Evolutionary conservation across 306 rosid species (phyloP).

Genomic region (Mucuna pruriens): DNA sequence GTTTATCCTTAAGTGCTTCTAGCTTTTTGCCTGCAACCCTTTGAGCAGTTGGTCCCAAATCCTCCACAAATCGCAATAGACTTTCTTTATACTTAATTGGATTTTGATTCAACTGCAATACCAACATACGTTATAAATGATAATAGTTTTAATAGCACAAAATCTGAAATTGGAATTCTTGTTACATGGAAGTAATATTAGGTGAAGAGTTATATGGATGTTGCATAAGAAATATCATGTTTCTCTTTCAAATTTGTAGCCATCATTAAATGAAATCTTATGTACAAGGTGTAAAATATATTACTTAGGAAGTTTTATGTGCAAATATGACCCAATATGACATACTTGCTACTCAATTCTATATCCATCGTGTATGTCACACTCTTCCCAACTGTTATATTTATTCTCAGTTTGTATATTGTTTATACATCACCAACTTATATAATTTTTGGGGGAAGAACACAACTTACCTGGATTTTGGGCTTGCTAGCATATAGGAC

Average conservation of each 20-base stretch:
- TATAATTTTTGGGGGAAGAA: neutral
- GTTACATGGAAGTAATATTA: neutral
- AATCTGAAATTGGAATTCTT: neutral
- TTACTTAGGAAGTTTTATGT: neutral
- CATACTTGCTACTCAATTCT: neutral
- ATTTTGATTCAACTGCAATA: slow-evolving; percentile 19
- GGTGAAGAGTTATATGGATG: neutral
- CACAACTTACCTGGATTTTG: slow-evolving; percentile 32
- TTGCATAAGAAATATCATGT: neutral
- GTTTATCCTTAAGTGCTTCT: neutral
- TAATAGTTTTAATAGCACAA: neutral
- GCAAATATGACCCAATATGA: neutral
- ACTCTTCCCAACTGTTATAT: neutral
- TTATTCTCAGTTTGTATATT: neutral
- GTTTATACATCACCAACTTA: neutral
- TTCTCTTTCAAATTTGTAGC: neutral
- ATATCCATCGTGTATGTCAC: neutral
- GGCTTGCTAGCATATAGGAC: neutral
- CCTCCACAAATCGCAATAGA: slow-evolving; percentile 23
- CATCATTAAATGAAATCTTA: neutral
- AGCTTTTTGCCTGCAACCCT: slow-evolving; percentile 22
- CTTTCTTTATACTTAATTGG: neutral
- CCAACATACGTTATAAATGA: neutral
- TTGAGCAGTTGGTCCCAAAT: slow-evolving; percentile 31
- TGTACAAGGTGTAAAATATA: neutral